These are phyloP conservation scores for Quercus variabilis DNA, from an alignment of 306 rosid species.

Conservation along the genomic window DNA sequence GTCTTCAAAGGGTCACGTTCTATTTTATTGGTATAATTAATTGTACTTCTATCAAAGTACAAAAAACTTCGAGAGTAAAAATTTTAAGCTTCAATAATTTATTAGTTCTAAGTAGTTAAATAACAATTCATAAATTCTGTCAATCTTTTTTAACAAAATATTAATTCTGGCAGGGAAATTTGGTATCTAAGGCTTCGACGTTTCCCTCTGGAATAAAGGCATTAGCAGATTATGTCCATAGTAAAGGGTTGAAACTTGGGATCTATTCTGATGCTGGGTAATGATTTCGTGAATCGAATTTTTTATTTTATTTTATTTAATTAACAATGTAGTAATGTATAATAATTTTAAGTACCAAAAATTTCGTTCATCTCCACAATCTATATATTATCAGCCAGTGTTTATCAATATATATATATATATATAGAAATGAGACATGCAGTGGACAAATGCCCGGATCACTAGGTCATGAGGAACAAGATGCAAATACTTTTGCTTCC, in stretches of 20 bases:
- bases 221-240: slow-evolving; percentile 71
- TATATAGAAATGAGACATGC: slow-evolving; percentile 53
- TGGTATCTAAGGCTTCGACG: slow-evolving; percentile 56
- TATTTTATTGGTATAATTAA: too few species aligned
- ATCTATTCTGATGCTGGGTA: slow-evolving; percentile 88
- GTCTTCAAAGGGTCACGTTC: too few species aligned
- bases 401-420: too few species aligned
- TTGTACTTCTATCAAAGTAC: too few species aligned
- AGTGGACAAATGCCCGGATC: slow-evolving; percentile 76
- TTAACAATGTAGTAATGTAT: too few species aligned
- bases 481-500: slow-evolving; percentile 73
- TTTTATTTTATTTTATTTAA: too few species aligned
- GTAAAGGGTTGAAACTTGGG: slow-evolving; percentile 68
- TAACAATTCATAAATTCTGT: not conserved
- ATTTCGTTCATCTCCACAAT: too few species aligned
- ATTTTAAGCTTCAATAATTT: too few species aligned
- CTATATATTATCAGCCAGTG: too few species aligned
- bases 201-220: slow-evolving; percentile 79
- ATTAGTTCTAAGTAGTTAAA: not conserved
- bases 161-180: slow-evolving; percentile 48
- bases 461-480: slow-evolving; percentile 66
- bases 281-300: not conserved
- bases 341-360: too few species aligned
- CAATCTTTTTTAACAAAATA: not conserved
- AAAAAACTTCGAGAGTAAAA: too few species aligned